Conservation (phyloP, 306 rosid genomes). For the Cicer judaicum region DNA sequence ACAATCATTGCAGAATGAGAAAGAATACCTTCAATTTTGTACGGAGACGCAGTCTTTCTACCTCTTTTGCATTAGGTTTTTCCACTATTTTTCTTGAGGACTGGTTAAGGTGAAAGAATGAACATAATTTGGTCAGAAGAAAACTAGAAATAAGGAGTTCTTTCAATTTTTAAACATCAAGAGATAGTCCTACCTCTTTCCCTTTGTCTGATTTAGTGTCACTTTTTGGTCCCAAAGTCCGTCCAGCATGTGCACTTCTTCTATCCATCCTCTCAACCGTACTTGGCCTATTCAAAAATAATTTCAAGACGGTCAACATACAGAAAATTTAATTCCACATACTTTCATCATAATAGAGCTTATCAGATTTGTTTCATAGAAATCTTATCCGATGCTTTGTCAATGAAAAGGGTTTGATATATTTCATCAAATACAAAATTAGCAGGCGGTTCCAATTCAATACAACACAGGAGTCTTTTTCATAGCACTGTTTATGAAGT, state of each 20-base stretch:
- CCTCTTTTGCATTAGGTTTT: conserved; percentile 53
- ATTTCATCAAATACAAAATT: conserved; percentile 13
- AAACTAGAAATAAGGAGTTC: conserved; percentile 10
- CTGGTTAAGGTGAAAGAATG: conserved; percentile 36
- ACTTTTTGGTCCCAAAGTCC: conserved; percentile 54
- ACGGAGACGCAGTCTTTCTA: conserved; percentile 56
- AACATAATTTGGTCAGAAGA: conserved; percentile 23
- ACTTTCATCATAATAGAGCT: conserved; percentile 28
- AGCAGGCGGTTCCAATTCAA: conserved; percentile 9
- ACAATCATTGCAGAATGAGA: conserved; percentile 17
- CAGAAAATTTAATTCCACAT: conserved; percentile 30
- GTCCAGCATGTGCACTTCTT: conserved; percentile 55
- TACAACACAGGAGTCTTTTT: not conserved
- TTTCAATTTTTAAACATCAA: conserved; percentile 32
- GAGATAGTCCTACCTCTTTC: conserved; percentile 59
- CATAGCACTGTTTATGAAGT: not conserved
- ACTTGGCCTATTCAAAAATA: conserved; percentile 56
- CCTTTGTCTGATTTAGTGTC: conserved; percentile 58
- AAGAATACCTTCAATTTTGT: conserved; percentile 67
- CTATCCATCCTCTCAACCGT: conserved; percentile 56
- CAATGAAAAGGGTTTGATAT: not conserved
- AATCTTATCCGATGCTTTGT: conserved; percentile 7
- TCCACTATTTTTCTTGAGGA: conserved; percentile 56
- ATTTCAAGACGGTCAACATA: conserved; percentile 38
- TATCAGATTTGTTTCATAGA: conserved; percentile 9